These are phyloP conservation scores for Aureobasidium sp. DNA, from an alignment of 2,329 filamentous ascomycete species.

Conservation along the genomic window DNA sequence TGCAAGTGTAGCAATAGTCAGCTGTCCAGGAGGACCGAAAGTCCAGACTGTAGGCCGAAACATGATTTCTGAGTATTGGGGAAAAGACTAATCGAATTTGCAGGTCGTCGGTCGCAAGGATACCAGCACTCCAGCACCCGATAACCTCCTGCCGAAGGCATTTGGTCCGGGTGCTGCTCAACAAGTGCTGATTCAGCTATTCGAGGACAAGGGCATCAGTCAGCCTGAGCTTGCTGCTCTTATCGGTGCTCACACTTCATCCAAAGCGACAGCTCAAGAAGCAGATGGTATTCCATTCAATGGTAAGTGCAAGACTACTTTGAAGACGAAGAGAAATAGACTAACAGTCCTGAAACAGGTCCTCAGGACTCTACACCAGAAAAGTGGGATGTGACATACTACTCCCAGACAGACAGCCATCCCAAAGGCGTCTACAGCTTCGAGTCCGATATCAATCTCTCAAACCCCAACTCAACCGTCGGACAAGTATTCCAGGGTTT, in stretches of 20 bases:
- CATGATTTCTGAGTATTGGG: conserved; percentile 22
- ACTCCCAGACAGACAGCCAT: conserved; percentile 27
- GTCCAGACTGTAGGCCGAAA: conserved; percentile 26
- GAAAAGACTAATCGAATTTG: too few species aligned
- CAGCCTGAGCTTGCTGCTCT: conserved; percentile 45
- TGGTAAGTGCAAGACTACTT: neutral
- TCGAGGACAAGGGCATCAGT: conserved; percentile 43
- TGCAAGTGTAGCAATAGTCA: conserved; percentile 36
- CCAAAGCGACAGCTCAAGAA: conserved; percentile 34
- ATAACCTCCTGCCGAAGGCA: conserved; percentile 28
- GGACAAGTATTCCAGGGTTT: conserved; percentile 29
- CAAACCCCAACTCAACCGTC: conserved; percentile 17
- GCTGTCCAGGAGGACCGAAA: conserved; percentile 44
- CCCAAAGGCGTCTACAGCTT: conserved; percentile 23
- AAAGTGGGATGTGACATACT: conserved; percentile 45
- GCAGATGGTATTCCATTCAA: conserved; percentile 32
- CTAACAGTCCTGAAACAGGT: conserved; percentile 22
- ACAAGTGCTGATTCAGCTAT: conserved; percentile 38
- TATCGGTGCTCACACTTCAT: conserved; percentile 45
- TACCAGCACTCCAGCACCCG: conserved; percentile 25
- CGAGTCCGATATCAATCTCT: conserved; percentile 23
- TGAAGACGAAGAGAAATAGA: neutral
- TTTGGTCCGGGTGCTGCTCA: conserved; percentile 28
- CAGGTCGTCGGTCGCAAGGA: conserved; percentile 31
- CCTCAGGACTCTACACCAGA: conserved; percentile 42